Evolutionary conservation across 2,329 filamentous ascomycete genomes (phyloP).

Genomic region (Claviceps quebecensis): DNA sequence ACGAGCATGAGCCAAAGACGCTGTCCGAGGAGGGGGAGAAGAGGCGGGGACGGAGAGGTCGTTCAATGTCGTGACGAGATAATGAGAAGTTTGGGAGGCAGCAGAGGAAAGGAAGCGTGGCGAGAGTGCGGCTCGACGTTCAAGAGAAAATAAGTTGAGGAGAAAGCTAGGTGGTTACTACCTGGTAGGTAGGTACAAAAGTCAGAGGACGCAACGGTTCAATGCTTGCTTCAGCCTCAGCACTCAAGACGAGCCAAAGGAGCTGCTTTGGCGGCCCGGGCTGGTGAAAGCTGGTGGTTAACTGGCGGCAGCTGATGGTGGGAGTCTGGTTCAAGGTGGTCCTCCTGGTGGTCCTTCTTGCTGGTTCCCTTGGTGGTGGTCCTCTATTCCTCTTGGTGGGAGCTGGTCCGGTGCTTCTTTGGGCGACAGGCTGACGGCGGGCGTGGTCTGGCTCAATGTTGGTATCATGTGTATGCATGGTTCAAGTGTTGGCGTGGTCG

Average conservation of each 20-base stretch:
- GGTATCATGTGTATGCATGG: neutral
- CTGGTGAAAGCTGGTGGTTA: neutral
- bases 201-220: neutral
- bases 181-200: neutral
- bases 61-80: constrained; percentile 1
- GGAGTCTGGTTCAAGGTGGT: neutral
- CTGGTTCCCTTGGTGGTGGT: neutral
- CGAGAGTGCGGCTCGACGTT: constrained; percentile 4
- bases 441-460: neutral
- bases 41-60: neutral
- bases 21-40: neutral
- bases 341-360: too few relatives aligned
- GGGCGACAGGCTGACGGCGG: neutral
- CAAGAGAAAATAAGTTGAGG: constrained; percentile 1
- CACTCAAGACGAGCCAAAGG: constrained; percentile 1
- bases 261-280: constrained; percentile 1
- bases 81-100: neutral
- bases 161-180: constrained; percentile 1
- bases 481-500: neutral
- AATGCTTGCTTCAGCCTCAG: constrained; percentile 8
- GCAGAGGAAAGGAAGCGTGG: neutral
- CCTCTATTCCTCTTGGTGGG: neutral
- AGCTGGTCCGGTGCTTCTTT: neutral
- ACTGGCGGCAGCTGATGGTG: neutral
- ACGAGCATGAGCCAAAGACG: neutral